Evolutionary conservation across 2,329 filamentous ascomycete species (phyloP).

Genomic region (Xylariaceae sp.): DNA sequence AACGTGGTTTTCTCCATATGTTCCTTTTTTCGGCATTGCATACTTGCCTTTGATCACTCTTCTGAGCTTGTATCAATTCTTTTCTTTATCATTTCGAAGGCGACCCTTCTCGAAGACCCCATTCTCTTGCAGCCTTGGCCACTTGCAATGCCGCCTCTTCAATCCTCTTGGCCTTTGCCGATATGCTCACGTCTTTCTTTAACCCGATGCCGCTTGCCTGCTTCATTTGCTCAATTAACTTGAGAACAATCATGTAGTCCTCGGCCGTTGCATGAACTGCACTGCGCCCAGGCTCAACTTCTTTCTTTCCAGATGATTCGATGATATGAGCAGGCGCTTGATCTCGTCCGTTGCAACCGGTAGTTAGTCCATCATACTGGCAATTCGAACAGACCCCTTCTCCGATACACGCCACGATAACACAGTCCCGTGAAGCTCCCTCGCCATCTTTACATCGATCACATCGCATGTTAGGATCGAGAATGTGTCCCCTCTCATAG

Average conservation of each 20-base stretch:
- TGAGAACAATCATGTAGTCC: conserved; percentile 16
- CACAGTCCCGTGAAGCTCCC: conserved; percentile 18
- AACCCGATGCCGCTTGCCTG: conserved; percentile 1
- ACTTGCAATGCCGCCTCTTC: conserved; percentile 21
- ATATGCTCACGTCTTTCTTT: conserved; percentile 8
- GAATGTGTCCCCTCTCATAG: conserved; percentile 21
- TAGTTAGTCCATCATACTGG: conserved; percentile 13
- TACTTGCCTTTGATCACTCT: no score
- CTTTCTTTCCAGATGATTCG: no score
- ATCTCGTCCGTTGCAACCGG: neutral
- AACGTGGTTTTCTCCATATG: no score
- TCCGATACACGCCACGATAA: conserved; percentile 9
- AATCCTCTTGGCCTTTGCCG: conserved; percentile 16
- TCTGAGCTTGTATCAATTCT: no score
- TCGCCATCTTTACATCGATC: conserved; percentile 12
- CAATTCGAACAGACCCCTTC: conserved; percentile 19
- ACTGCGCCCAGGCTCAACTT: neutral
- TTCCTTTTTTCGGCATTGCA: no score
- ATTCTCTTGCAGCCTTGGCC: conserved; percentile 21
- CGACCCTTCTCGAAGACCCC: conserved; percentile 12
- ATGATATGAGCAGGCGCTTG: neutral
- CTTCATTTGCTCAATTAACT: conserved; percentile 21
- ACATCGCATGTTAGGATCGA: conserved; percentile 13
- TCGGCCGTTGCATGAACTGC: conserved; percentile 11
- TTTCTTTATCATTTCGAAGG: neutral